phyloP scores from a whole-genome alignment of 257 asterid species.

The Capsicum rhomboideum region DNA sequence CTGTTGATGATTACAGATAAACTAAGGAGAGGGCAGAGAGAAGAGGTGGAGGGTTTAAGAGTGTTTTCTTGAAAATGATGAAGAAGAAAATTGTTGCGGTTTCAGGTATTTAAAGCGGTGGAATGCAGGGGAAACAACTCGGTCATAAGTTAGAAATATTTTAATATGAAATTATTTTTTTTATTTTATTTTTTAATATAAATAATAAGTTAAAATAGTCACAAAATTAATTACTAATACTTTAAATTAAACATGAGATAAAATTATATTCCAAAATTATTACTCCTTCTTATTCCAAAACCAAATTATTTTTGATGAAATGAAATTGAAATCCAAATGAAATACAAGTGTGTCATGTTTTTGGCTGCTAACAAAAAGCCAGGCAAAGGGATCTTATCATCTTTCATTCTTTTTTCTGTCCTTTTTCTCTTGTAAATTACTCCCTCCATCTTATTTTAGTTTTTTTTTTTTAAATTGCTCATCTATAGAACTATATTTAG shows the following conservation, averaged over 20 bases:
- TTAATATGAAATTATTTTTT: too few relatives aligned
- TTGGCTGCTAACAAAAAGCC: background rate
- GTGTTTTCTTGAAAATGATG: background rate
- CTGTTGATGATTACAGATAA: background rate
- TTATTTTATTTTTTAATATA: too few relatives aligned
- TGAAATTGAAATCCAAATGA: background rate
- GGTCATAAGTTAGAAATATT: too few relatives aligned
- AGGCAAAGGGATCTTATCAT: background rate
- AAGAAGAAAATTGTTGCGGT: background rate
- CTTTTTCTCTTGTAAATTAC: background rate
- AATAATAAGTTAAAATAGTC: too few relatives aligned
- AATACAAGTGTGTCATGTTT: background rate
- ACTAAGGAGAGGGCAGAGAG: background rate
- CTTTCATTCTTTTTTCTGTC: background rate
- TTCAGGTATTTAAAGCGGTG: background rate
- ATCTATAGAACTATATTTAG: too few relatives aligned
- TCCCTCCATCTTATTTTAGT: background rate
- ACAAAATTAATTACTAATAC: too few relatives aligned
- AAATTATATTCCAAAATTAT: too few relatives aligned
- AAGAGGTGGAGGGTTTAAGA: background rate
- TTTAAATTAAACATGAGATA: too few relatives aligned
- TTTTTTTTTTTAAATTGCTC: too few relatives aligned
- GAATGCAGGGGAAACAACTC: background rate
- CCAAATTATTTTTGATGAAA: background rate
- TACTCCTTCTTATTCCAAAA: too few relatives aligned